Evolutionary conservation across 139 green algal species (phyloP), one percentile per base, ranked within the genome.

Genomic region (Astrephomene gubernaculifera): DNA sequence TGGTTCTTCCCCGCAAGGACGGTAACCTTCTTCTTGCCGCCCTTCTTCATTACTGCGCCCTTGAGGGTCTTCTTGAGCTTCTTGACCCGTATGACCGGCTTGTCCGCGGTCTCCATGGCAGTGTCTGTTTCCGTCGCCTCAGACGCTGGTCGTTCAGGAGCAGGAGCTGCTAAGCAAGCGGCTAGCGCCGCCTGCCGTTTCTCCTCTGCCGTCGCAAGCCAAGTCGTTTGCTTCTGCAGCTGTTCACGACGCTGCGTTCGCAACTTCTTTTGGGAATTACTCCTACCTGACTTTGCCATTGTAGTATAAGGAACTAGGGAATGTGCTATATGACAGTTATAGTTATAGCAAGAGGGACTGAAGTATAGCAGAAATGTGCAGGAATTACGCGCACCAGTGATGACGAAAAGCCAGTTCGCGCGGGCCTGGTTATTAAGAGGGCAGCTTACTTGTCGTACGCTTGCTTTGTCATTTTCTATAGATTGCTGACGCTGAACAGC

Each of bases 221-320:
- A 84, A 27, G 17, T 8, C 2, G 78, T 84, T 25, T 73, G 52
- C 41, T 74, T 52, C 41, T 25, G n/a, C 29, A 86, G 65, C 12
- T 49, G 44, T 14, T 78, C 79, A 5, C 79, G 45, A 1, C 79
- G 79, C 49, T 86, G 61, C 24, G 79, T 86, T 0, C 79, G 65
- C 1, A 86, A n/a, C 36, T 86, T 86, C 52, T 86, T 86, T 36
- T 54, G 54, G 7, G 39, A 41, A n/a, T 86, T 86, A 5, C 38
- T 45, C 1, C 67, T 65, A 17, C 29, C 52, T 0, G 45, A 68
- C 35, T 86, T 97, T 17, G 91, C 94, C 78, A 97, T 94, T 35
- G 14, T 49, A 24, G n/a, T n/a, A n/a, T n/a, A n/a, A n/a, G n/a
- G n/a, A n/a, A n/a, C n/a, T n/a, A n/a, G n/a, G n/a, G n/a, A n/a